Evolutionary conservation across 2,329 filamentous ascomycete species (phyloP), one percentile per base, ranked within the genome.

Genomic region (Arthrobotrys entomopaga): DNA sequence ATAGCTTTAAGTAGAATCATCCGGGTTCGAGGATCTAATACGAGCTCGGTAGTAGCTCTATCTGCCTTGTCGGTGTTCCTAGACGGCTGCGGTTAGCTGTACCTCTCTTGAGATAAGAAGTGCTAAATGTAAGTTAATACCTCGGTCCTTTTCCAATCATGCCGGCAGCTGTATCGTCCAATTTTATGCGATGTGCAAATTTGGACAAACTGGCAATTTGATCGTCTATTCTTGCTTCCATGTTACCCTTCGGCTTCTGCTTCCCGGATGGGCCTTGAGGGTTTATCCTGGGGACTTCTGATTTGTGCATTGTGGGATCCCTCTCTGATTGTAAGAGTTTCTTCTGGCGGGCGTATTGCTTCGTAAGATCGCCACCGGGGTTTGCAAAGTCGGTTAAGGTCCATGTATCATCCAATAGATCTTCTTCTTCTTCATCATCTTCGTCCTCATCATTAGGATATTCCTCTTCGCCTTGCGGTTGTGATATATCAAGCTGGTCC

Each of bases 1-100:
- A 98, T 94, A 87, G 99, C 92, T 83, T 97, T 92, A 77, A 97
- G 85, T 63, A 99, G 84, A 75, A 99, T 93, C 92, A 97, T 96
- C 77, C 93, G 90, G 13, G 95, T 99, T 63, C 93, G 87, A 76
- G 93, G 92, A 82, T 99, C 95, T 75, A 99, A 84, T 56, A 99
- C 95, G 82, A 97, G 92, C 81, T 99, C 95, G 78, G 88, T 92
- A 13, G 95, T 99, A 59, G 95, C 94, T 71, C 95, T 89, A 81
- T 99, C 94, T 65, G 91, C 90, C 85, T 95, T 96, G 82, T 97
- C 93, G 81, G 91, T 92, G 71, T 89, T 88, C 63, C 86, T 85
- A 40, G 8, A 29, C 5, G 13, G 11, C 11, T 34, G 3, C 5
- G 38, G 8, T 50, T 52, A 73, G 38, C 15, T 10, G 16, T 50